phyloP scores from a whole-genome alignment of 2,329 filamentous ascomycete genomes.

The Aspergillus aculeatus region DNA sequence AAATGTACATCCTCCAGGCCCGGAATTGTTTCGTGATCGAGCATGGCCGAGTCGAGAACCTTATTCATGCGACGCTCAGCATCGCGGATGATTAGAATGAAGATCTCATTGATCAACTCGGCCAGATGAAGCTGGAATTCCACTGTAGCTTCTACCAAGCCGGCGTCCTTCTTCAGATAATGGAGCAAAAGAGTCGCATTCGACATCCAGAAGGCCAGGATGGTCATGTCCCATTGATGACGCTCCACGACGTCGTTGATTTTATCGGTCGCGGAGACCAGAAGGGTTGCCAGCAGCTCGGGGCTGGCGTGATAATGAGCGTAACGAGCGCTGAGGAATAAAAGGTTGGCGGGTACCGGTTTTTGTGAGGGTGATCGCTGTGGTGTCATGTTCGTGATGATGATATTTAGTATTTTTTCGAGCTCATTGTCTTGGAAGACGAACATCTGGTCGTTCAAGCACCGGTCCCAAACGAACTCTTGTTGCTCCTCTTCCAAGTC shows the following conservation, averaged over 20 bases:
- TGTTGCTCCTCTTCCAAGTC: conserved; percentile 86
- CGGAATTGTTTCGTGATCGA: conserved; percentile 97
- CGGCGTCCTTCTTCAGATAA: conserved; percentile 91
- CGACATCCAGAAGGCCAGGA: conserved; percentile 97
- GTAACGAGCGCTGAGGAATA: conserved; percentile 93
- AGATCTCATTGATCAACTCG: conserved; percentile 96
- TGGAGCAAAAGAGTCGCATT: conserved; percentile 94
- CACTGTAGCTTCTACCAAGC: conserved; percentile 74
- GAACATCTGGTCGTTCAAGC: conserved; percentile 98
- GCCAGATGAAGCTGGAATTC: conserved; percentile 92
- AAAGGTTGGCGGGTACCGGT: conserved; percentile 92
- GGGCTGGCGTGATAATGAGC: conserved; percentile 92
- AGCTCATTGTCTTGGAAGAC: conserved; percentile 96
- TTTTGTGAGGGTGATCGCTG: conserved; percentile 96
- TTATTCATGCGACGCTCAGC: conserved; percentile 96
- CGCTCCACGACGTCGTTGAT: conserved; percentile 96
- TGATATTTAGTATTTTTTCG: conserved; percentile 85
- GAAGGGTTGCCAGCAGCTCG: conserved; percentile 76
- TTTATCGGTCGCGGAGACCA: conserved; percentile 86
- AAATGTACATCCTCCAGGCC: conserved; percentile 96
- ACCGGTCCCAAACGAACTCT: conserved; percentile 94
- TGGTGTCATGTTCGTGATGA: conserved; percentile 97
- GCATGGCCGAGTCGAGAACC: conserved; percentile 86
- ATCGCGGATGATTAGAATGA: conserved; percentile 94
- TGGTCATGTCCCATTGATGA: conserved; percentile 99